Evolutionary conservation across 192 early-diverging fungal species (phyloP).

Genomic region (Powellomyces hirtus): DNA sequence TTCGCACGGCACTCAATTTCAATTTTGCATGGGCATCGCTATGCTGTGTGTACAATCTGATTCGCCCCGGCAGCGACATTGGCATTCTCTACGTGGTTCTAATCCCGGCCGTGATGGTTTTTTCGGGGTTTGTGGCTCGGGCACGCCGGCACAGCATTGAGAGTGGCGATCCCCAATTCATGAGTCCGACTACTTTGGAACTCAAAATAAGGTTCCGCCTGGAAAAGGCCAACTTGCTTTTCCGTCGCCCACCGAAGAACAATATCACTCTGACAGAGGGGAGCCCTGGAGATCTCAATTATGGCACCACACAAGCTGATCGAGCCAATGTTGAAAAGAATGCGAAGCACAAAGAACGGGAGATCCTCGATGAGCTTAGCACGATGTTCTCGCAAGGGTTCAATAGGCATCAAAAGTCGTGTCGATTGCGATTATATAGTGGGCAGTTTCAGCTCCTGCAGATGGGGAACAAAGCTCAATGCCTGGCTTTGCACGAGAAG

Average conservation of each 20-base stretch:
- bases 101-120: conserved; percentile 21
- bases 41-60: conserved; percentile 33
- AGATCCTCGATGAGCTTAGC: conserved; percentile 29
- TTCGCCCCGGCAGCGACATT: conserved; percentile 40
- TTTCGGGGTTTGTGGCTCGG: conserved; percentile 21
- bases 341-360: conserved; percentile 3
- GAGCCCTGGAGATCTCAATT: conserved; percentile 25
- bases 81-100: conserved; percentile 39
- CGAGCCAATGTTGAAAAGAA: not conserved
- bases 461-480: conserved; percentile 45
- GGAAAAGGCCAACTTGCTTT: conserved; percentile 24
- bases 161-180: conserved; percentile 5
- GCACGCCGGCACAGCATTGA: conserved; percentile 15
- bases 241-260: conserved; percentile 12
- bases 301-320: not conserved
- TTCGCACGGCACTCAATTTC: conserved; percentile 32
- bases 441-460: conserved; percentile 39
- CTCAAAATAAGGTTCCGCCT: conserved; percentile 38
- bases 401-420: too few species aligned
- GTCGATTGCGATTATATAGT: conserved; percentile 32
- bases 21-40: conserved; percentile 45
- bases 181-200: conserved; percentile 33
- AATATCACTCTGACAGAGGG: conserved; percentile 1
- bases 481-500: conserved; percentile 35
- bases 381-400: conserved; percentile 14